These are phyloP conservation scores for Mortierella sp. DNA, from an alignment of 371 early-diverging fungal genomes.

Conservation along the genomic window DNA sequence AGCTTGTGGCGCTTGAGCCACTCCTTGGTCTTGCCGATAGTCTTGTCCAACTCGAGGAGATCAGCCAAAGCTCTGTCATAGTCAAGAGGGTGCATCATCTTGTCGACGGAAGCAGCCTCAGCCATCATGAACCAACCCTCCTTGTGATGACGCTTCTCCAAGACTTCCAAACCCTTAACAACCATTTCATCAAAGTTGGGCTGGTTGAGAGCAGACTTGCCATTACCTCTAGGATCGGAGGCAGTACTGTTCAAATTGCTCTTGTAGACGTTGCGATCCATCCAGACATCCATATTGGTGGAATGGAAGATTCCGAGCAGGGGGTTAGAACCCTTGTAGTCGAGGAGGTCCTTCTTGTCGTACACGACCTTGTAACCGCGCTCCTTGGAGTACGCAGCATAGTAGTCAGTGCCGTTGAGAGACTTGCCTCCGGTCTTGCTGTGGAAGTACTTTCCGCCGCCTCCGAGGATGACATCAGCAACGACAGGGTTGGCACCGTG, in stretches of 20 bases:
- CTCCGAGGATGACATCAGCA: slow-evolving; percentile 80
- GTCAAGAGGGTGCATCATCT: slow-evolving; percentile 79
- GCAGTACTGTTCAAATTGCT: slow-evolving; percentile 65
- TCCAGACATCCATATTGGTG: slow-evolving; percentile 76
- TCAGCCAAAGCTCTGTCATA: slow-evolving; percentile 80
- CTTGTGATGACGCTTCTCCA: slow-evolving; percentile 73
- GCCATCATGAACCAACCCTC: slow-evolving; percentile 83
- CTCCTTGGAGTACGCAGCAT: slow-evolving; percentile 60
- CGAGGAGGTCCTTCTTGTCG: slow-evolving; percentile 64
- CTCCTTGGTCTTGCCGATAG: slow-evolving; percentile 71
- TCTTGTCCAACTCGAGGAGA: slow-evolving; percentile 78
- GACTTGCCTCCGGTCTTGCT: slow-evolving; percentile 60
- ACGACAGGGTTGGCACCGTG: slow-evolving; percentile 69
- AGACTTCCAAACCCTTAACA: slow-evolving; percentile 70
- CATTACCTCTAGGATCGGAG: slow-evolving; percentile 64
- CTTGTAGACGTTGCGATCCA: slow-evolving; percentile 75
- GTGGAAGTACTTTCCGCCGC: slow-evolving; percentile 73
- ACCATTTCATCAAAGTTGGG: slow-evolving; percentile 80
- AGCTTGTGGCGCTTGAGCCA: slow-evolving; percentile 67
- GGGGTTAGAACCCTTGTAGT: slow-evolving; percentile 66
- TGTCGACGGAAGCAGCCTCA: slow-evolving; percentile 83
- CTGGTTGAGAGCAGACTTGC: slow-evolving; percentile 69
- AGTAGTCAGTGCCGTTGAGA: slow-evolving; percentile 71
- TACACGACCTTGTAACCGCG: slow-evolving; percentile 73
- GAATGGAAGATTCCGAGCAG: slow-evolving; percentile 79